Evolutionary conservation across 2,329 filamentous ascomycete species (phyloP), one percentile per base, ranked within the genome.

Genomic region (Juglanconis juglandina): DNA sequence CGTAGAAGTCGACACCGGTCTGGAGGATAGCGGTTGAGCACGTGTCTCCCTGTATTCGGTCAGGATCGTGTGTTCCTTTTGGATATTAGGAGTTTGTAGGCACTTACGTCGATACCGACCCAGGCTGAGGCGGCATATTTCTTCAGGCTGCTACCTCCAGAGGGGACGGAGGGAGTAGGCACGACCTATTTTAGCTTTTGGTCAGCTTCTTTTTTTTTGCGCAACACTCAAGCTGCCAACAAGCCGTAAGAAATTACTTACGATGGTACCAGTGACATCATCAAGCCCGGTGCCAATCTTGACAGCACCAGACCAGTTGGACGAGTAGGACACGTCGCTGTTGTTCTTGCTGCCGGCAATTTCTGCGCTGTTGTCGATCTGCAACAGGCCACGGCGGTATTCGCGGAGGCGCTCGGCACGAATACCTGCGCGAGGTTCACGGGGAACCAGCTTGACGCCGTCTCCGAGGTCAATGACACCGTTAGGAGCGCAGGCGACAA

Each of bases 241-340:
- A 24, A 42, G 14, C 5, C 9, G 11, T 3, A 50, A 6, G 33
- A 4, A 33, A n/a, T 33, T 24, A 49, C 55, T 44, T 24, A 55
- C 58, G 70, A 87, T 82, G 13, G 78, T 77, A 17, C 77, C 83
- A 3, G 77, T 77, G 32, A 84, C 83, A n/a, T 73, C 70, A 37
- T 75, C 84, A 71, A 80, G 85, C 56, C 77, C 77, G 8, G 74
- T 76, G 48, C 77, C 77, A 39, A 79, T 78, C 55, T 83, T 76
- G 8, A 86, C 81, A 0, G 81, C 81, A 39, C 85, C 85, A 8
- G 83, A 80, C 84, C 84, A 87, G 75, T 86, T 87, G 66, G 72
- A 74, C 61, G 74, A 79, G 73, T 85, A 85, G 35, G 76, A 65
- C 33, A 80, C 76, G 14, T 81, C 68, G 52, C 73, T 73, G 35